Evolutionary conservation across 257 asterid genomes (phyloP).

Genomic region (Solanum virginianum): DNA sequence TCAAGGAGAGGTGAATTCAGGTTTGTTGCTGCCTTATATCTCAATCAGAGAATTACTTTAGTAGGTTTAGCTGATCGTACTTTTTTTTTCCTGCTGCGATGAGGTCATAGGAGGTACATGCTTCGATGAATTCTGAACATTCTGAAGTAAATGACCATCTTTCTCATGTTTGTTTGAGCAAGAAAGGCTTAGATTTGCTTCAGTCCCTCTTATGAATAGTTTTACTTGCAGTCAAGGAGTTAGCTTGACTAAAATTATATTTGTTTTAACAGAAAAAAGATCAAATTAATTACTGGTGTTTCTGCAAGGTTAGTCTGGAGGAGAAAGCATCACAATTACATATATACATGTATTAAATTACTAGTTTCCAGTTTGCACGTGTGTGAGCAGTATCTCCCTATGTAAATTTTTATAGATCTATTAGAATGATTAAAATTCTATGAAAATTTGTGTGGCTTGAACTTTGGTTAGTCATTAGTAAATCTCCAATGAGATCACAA

Average conservation of each 20-base stretch:
- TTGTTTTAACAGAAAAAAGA: not conserved
- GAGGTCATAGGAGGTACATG: not conserved
- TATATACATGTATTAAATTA: not conserved
- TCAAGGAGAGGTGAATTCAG: conserved; percentile 41
- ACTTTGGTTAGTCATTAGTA: too few relatives aligned
- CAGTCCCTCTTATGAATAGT: not conserved
- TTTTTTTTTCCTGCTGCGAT: not conserved
- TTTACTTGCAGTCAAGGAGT: not conserved
- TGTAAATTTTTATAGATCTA: too few relatives aligned
- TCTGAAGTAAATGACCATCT: not conserved
- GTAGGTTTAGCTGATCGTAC: not conserved
- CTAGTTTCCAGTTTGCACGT: too few relatives aligned
- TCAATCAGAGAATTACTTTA: not conserved
- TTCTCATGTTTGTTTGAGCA: not conserved
- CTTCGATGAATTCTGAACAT: not conserved
- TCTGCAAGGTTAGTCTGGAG: not conserved
- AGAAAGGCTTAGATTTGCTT: not conserved
- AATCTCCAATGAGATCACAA: too few relatives aligned
- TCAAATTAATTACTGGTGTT: not conserved
- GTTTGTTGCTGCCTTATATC: conserved; percentile 29
- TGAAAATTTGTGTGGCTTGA: too few relatives aligned
- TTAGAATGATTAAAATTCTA: too few relatives aligned
- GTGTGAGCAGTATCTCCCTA: too few relatives aligned
- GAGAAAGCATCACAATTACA: not conserved
- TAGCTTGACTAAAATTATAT: not conserved